These are phyloP conservation scores for Fragosphaeria purpurea DNA, from an alignment of 2,329 filamentous ascomycete species.

Conservation along the genomic window DNA sequence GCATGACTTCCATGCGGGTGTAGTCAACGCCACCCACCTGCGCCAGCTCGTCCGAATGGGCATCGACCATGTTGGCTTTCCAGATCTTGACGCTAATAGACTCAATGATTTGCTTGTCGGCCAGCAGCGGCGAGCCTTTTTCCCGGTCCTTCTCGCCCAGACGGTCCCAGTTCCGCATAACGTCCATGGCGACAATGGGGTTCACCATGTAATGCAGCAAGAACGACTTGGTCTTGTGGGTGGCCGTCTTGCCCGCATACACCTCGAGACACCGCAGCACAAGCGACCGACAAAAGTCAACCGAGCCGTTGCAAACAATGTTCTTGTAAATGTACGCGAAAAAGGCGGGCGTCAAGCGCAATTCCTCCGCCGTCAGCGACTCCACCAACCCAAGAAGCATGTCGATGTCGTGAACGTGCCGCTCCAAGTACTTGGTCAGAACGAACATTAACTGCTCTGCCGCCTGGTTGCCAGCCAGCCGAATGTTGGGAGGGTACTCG, in stretches of 20 bases:
- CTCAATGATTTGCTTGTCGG: constrained; percentile 81
- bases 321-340: constrained; percentile 75
- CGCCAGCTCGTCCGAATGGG: constrained; percentile 59
- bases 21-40: constrained; percentile 89
- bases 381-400: constrained; percentile 78
- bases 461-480: constrained; percentile 79
- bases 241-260: constrained; percentile 67
- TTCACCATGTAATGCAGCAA: constrained; percentile 87
- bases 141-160: constrained; percentile 32
- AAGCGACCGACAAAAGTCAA: constrained; percentile 75
- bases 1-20: constrained; percentile 88
- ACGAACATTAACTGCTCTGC: constrained; percentile 80
- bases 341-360: constrained; percentile 66
- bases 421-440: constrained; percentile 68
- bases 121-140: constrained; percentile 53
- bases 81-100: constrained; percentile 87
- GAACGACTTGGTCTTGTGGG: constrained; percentile 89
- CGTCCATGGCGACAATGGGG: constrained; percentile 92
- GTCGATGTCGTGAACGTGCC: constrained; percentile 67
- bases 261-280: constrained; percentile 80
- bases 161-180: constrained; percentile 70
- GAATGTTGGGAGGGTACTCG: constrained; percentile 58
- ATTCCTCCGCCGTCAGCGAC: constrained; percentile 69
- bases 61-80: constrained; percentile 77
- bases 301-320: constrained; percentile 73